These are phyloP conservation scores for Plenodomus biglobosus DNA, from an alignment of 2,329 filamentous ascomycete species.

Conservation along the genomic window DNA sequence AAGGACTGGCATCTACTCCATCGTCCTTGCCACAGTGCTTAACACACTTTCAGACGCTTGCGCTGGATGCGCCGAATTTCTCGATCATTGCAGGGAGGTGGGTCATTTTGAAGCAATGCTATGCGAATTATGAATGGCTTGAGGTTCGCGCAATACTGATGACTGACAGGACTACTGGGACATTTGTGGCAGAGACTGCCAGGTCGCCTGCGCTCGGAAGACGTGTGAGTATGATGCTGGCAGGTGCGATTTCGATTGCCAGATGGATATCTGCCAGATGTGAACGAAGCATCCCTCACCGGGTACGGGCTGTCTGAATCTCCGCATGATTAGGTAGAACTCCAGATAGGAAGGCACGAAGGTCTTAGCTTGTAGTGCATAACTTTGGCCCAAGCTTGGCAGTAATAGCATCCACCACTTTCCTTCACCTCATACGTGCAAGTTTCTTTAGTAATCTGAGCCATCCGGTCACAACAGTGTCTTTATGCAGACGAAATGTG, in stretches of 20 bases:
- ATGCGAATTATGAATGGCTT: too few species aligned
- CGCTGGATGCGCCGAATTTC: background rate
- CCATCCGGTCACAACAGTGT: too few species aligned
- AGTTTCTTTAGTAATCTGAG: too few species aligned
- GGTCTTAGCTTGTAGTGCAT: too few species aligned
- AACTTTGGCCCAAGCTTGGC: too few species aligned
- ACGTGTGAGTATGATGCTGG: background rate
- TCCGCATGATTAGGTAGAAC: too few species aligned
- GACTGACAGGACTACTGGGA: background rate
- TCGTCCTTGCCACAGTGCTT: background rate
- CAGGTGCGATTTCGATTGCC: background rate
- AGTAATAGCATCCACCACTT: too few species aligned
- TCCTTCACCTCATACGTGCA: too few species aligned
- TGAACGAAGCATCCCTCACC: background rate
- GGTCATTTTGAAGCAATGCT: background rate
- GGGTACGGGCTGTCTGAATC: too few species aligned
- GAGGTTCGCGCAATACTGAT: background rate
- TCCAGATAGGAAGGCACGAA: too few species aligned
- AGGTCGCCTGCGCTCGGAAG: background rate
- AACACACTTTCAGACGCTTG: background rate
- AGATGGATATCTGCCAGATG: background rate
- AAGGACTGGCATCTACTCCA: background rate
- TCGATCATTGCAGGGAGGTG: background rate
- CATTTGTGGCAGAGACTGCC: background rate
- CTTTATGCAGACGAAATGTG: too few species aligned